These are phyloP conservation scores for Cyamopsis tetragonoloba DNA, from an alignment of 306 rosid species.

Conservation along the genomic window DNA sequence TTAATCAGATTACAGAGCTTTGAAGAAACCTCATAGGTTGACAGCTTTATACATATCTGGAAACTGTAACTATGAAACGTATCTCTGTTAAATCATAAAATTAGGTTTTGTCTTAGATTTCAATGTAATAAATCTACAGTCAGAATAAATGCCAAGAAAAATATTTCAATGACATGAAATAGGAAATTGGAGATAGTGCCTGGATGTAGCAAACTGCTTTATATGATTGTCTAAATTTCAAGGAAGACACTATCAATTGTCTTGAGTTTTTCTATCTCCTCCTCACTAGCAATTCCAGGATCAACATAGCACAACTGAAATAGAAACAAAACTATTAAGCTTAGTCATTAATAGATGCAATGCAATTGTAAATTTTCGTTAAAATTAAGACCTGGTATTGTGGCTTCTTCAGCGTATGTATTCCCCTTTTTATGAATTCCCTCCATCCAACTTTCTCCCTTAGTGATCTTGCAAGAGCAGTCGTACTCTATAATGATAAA, in stretches of 20 bases:
- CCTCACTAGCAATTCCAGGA: constrained; percentile 58
- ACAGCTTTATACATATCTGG: neutral
- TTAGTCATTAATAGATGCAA: neutral
- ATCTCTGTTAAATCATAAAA: constrained; percentile 1
- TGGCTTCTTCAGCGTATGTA: constrained; percentile 67
- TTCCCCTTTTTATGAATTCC: constrained; percentile 61
- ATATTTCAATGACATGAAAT: constrained; percentile 1
- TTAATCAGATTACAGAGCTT: constrained; percentile 61
- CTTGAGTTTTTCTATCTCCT: constrained; percentile 61
- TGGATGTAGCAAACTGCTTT: constrained; percentile 10
- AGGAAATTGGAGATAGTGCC: constrained; percentile 8
- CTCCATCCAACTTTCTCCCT: constrained; percentile 64
- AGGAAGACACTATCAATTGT: constrained; percentile 61
- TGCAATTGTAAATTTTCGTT: neutral
- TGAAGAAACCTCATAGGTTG: constrained; percentile 31
- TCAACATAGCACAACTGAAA: constrained; percentile 82
- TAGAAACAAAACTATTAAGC: constrained; percentile 29
- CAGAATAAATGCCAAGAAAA: constrained; percentile 17
- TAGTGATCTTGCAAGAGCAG: constrained; percentile 55
- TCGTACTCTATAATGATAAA: constrained; percentile 47
- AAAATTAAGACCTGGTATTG: constrained; percentile 63
- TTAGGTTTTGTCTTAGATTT: constrained; percentile 4
- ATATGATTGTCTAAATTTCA: constrained; percentile 44
- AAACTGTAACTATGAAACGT: neutral
- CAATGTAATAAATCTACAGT: constrained; percentile 7